Evolutionary conservation across 116 monocot species (phyloP).

Genomic region (Posidonia oceanica): DNA sequence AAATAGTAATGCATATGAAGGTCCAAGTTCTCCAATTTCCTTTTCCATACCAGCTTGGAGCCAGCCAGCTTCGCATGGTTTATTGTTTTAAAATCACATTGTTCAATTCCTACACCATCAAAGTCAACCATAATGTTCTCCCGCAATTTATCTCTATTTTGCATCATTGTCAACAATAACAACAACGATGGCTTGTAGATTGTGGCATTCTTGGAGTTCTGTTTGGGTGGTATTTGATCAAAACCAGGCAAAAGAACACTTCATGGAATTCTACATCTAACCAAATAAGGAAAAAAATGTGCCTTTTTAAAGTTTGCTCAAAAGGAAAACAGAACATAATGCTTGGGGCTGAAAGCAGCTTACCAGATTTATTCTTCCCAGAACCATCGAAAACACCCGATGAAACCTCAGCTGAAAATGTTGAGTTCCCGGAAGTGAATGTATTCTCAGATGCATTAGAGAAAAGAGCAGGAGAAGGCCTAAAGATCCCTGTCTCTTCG

Average conservation of each 20-base stretch:
- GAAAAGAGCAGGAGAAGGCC: not conserved
- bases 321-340: not conserved
- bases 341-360: not conserved
- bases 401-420: not conserved
- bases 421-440: not conserved
- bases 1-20: too few relatives aligned
- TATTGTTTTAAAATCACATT: too few relatives aligned
- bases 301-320: not conserved
- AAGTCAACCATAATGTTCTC: too few relatives aligned
- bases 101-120: too few relatives aligned
- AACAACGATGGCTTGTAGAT: too few relatives aligned
- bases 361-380: not conserved
- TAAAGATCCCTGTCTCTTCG: not conserved
- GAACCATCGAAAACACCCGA: not conserved
- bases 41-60: too few relatives aligned
- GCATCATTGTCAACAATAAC: too few relatives aligned
- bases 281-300: not conserved
- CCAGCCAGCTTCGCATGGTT: too few relatives aligned
- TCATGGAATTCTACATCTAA: not conserved
- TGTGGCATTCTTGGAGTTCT: not conserved
- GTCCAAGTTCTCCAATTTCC: too few relatives aligned
- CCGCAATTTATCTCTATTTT: too few relatives aligned
- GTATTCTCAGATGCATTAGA: not conserved
- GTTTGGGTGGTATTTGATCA: not conserved
- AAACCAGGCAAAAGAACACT: not conserved